A percentile compares a stretch with the other conserved stretches of the same genome.
phyloP scores from a whole-genome alignment of 495 filamentous ascomycete species.

The Xylaria nigripes region DNA sequence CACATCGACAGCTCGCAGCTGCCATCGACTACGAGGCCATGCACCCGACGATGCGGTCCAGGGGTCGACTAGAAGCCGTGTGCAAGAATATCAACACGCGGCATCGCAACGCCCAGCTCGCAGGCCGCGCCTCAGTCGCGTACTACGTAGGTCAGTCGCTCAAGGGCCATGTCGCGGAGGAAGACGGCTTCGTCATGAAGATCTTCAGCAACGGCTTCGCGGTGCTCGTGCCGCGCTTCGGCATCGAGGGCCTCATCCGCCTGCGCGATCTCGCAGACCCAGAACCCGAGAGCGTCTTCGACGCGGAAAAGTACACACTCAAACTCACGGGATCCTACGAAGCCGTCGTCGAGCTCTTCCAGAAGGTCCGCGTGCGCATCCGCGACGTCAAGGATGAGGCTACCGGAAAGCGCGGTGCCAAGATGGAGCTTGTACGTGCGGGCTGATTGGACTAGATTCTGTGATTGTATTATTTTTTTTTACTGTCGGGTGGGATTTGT shows the following conservation, averaged over 20 bases:
- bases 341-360: slow-evolving; percentile 69
- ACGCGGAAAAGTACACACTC: slow-evolving; percentile 75
- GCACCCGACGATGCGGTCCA: slow-evolving; percentile 65
- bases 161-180: slow-evolving; percentile 70
- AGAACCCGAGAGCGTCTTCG: slow-evolving; percentile 69
- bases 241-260: slow-evolving; percentile 84
- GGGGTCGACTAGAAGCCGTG: slow-evolving; percentile 76
- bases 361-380: slow-evolving; percentile 79
- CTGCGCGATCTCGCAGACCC: slow-evolving; percentile 70
- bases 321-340: slow-evolving; percentile 46
- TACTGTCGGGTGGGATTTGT: too few species aligned
- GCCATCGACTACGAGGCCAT: slow-evolving; percentile 87
- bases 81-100: slow-evolving; percentile 98
- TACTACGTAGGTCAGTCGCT: slow-evolving; percentile 97
- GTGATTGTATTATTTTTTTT: background rate
- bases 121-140: slow-evolving; percentile 84
- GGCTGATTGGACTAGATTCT: background rate
- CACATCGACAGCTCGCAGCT: slow-evolving; percentile 87
- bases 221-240: slow-evolving; percentile 90
- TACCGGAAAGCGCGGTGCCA: slow-evolving; percentile 86
- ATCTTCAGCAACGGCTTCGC: slow-evolving; percentile 96
- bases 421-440: slow-evolving; percentile 52
- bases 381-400: slow-evolving; percentile 86
- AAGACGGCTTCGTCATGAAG: slow-evolving; percentile 93
- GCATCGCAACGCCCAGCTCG: slow-evolving; percentile 93